Evolutionary conservation across 352 stramenopile genomes (phyloP).

Genomic region (Globisporangium yorkense): DNA sequence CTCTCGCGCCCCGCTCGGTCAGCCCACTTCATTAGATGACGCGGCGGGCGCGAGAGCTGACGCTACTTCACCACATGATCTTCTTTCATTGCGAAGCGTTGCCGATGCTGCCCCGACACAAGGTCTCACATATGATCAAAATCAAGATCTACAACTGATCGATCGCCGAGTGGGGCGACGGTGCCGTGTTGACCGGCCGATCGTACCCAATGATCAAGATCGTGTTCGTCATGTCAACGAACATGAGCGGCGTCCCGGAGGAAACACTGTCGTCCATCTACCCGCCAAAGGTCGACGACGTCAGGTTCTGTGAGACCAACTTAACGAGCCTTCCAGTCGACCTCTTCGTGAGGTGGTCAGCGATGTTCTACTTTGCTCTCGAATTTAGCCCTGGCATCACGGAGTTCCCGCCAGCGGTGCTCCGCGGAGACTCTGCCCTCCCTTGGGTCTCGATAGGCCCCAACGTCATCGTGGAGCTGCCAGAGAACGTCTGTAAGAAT

Average conservation of each 20-base stretch:
- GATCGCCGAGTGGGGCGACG: slow-evolving; percentile 18
- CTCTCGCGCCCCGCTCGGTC: too few species aligned
- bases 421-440: neutral
- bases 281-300: slow-evolving; percentile 22
- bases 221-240: slow-evolving; percentile 25
- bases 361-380: slow-evolving; percentile 4
- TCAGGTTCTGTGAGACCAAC: slow-evolving; percentile 35
- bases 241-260: slow-evolving; percentile 23
- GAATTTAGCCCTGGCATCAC: neutral
- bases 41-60: too few species aligned
- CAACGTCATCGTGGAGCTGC: slow-evolving; percentile 3
- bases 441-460: neutral
- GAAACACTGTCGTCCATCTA: slow-evolving; percentile 29
- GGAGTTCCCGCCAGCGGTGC: neutral
- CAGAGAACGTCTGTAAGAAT: neutral
- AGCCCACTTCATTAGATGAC: too few species aligned
- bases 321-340: slow-evolving; percentile 17
- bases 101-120: slow-evolving; percentile 18
- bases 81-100: slow-evolving; percentile 29
- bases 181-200: slow-evolving; percentile 15
- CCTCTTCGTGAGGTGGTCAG: neutral
- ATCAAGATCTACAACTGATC: slow-evolving; percentile 44
- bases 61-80: slow-evolving; percentile 7
- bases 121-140: slow-evolving; percentile 22
- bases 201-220: slow-evolving; percentile 18